phyloP scores from a whole-genome alignment of 164 flowering plant genomes.

The Vitis rotundifolia region DNA sequence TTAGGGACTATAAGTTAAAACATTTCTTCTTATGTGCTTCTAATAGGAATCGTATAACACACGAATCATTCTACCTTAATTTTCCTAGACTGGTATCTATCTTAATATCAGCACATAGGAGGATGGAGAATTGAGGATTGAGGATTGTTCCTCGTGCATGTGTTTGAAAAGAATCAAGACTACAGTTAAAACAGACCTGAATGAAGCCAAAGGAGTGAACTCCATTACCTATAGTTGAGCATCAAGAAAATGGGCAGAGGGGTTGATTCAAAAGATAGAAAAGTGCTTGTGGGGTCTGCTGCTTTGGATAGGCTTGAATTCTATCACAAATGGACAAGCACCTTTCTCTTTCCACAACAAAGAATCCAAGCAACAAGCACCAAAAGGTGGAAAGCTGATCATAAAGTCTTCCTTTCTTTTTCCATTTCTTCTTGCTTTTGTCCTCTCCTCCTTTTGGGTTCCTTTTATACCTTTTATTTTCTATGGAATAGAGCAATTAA shows the following conservation, averaged over 20 bases:
- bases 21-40: neutral
- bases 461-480: neutral
- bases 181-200: neutral
- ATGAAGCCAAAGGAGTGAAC: constrained; percentile 6
- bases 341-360: constrained; percentile 16
- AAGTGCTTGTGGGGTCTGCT: constrained; percentile 6
- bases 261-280: constrained; percentile 5
- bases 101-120: too few species aligned
- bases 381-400: constrained; percentile 16
- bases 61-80: neutral
- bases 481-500: neutral
- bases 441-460: neutral
- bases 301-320: constrained; percentile 12
- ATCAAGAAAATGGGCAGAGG: neutral
- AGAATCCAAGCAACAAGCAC: constrained; percentile 14
- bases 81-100: neutral
- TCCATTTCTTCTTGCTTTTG: neutral
- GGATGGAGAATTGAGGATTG: neutral
- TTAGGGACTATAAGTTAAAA: constrained; percentile 9
- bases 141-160: too few species aligned
- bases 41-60: neutral
- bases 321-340: constrained; percentile 11
- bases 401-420: constrained; percentile 1
- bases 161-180: neutral
- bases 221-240: neutral